These are phyloP conservation scores for Saraca asoca DNA, from an alignment of 331 rosid genomes.

Conservation along the genomic window DNA sequence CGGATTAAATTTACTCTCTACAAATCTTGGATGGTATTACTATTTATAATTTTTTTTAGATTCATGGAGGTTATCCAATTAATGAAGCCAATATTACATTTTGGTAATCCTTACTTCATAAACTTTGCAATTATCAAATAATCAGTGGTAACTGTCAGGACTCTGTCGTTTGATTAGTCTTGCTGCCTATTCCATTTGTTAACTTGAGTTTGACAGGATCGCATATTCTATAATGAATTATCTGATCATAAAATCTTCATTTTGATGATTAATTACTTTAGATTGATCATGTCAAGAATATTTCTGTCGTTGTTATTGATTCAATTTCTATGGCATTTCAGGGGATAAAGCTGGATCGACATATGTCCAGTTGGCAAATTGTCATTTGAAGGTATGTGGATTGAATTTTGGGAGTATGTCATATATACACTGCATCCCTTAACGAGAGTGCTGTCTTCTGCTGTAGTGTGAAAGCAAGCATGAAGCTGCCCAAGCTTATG, in stretches of 20 bases:
- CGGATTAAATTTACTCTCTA: neutral
- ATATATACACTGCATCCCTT: conserved; percentile 1
- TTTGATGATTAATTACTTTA: conserved; percentile 10
- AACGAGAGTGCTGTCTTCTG: conserved; percentile 17
- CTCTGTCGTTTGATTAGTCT: neutral
- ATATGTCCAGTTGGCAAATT: conserved; percentile 70
- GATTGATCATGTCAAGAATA: neutral
- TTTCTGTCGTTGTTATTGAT: conserved; percentile 27
- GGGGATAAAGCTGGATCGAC: conserved; percentile 86
- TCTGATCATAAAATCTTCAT: neutral
- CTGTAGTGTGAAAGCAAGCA: conserved; percentile 87
- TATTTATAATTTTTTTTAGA: neutral
- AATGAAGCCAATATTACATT: conserved; percentile 5
- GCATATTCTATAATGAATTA: neutral
- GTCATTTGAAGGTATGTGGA: conserved; percentile 75
- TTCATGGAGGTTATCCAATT: conserved; percentile 18
- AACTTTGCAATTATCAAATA: neutral
- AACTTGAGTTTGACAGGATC: neutral
- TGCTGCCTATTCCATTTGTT: conserved; percentile 2
- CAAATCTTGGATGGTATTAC: neutral
- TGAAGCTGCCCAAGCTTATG: conserved; percentile 89
- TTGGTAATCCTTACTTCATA: neutral
- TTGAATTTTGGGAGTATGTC: conserved; percentile 26
- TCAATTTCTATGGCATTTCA: conserved; percentile 34
- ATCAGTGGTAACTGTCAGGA: neutral